phyloP scores from a whole-genome alignment of 108 stramenopile genomes.

The Cyclostephanos invisitatus region DNA sequence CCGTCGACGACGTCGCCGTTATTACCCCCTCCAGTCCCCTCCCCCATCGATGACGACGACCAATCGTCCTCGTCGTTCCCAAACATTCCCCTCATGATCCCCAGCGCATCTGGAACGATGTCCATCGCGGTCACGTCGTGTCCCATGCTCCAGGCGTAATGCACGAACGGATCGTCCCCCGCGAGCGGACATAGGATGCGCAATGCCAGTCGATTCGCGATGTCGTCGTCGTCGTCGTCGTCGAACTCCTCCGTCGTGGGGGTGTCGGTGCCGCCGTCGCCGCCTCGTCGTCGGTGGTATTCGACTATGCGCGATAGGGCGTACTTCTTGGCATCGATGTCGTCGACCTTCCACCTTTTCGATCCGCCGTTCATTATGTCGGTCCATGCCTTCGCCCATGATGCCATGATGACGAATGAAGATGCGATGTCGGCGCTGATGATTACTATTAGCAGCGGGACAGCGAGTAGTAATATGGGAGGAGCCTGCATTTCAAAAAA shows the following conservation, averaged over 20 bases:
- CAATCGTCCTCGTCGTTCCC: slow-evolving; percentile 24
- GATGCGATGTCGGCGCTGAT: not conserved
- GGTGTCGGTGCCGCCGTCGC: not conserved
- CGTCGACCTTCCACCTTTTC: slow-evolving; percentile 53
- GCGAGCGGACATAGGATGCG: slow-evolving; percentile 57
- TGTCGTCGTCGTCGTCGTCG: not conserved
- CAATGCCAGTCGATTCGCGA: slow-evolving; percentile 7
- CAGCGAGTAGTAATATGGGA: not conserved
- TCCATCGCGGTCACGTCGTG: slow-evolving; percentile 59
- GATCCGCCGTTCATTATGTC: slow-evolving; percentile 58
- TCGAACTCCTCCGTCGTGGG: too few relatives aligned
- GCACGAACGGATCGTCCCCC: slow-evolving; percentile 60
- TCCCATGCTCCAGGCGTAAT: slow-evolving; percentile 48
- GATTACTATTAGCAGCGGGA: not conserved
- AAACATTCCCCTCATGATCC: slow-evolving; percentile 49
- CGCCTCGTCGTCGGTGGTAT: not conserved
- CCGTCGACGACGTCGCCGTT: not conserved
- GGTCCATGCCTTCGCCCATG: slow-evolving; percentile 50
- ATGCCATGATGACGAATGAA: slow-evolving; percentile 11
- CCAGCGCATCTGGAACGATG: slow-evolving; percentile 57
- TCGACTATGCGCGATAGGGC: slow-evolving; percentile 44
- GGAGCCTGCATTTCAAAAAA: too few relatives aligned
- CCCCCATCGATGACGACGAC: slow-evolving; percentile 14
- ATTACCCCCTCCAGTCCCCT: slow-evolving; percentile 6
- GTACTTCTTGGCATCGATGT: slow-evolving; percentile 36